Base-by-base conservation (phyloP, 1,139 yeast genomes). In the Sugiyamaella novakii region DNA sequence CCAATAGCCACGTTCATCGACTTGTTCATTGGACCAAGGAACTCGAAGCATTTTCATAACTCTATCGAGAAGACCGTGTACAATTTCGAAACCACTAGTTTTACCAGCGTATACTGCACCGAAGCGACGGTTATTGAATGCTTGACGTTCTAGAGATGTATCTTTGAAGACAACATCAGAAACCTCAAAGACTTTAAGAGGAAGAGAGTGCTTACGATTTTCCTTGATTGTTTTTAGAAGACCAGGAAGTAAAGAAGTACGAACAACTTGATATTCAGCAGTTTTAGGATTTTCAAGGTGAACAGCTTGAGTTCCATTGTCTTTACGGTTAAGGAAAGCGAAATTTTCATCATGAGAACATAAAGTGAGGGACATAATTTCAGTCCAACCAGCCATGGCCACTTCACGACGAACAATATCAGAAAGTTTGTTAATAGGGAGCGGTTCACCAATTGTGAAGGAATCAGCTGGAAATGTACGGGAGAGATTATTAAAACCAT, bases 301-400 rank as follows among this genome's bases (percentile, higher is more conserved):
- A 50, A 94, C 98, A 33, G 94, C 98, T 48, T 74, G 73, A 17
- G 78, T 78, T 56, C 79, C 79, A 65, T 89, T 94, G 68, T 92
- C 98, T 49, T 69, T 67, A 50, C 76, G 75, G 68, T 89, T 83
- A 66, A 94, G 78, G 73, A 80, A 91, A 65, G 80, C 83, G 78
- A 88, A 94, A 74, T 92, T 92, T 74, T 94, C 99, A 67, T 91
- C 97, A 61, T 89, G 96, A 17, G 98, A 91, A 68, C 97, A 87
- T 63, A 94, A 77, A 19, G 97, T 92, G 66, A 94, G 79, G 38
- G 98, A 97, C 82, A 94, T 75, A 47, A 89, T 97, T 73, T 94
- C 99, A 57, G 84, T 74, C 88, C 96, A 94, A 39, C 98, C 96
- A 15, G 96, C 84, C 76, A 89, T 95, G 35, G 98, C 87, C 39